Base-by-base conservation (phyloP, 768 basidiomycete species). In the Agrocybe praecox region DNA sequence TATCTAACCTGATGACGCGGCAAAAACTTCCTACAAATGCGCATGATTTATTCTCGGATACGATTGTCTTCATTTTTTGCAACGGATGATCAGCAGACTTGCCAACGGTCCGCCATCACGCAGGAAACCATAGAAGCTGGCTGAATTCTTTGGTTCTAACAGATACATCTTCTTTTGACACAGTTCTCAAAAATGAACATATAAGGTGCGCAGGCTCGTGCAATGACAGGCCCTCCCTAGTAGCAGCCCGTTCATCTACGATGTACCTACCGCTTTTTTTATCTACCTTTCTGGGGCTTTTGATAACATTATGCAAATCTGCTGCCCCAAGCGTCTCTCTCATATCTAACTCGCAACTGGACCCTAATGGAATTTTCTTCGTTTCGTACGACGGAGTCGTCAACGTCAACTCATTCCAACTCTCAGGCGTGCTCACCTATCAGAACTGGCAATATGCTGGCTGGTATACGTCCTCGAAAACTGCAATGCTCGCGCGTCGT, bases 351-450 rank as follows among this genome's bases (percentile, higher is more conserved):
- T 72, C 69, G 12, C 62, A 69, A 23, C 70, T 79, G 14, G 79
- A 80, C 53, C 19, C 71, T 0, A 70, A 72, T 36, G 76, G 78
- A 10, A 67, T 79, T 42, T 80, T 74, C 62, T 80, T 79, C 56
- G 63, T 79, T 45, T 78, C 77, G 1, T 80, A 71, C 52, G 79
- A 80, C 53, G 77, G 78, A 10, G 72, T 80, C 40, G 76, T 80
- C 42, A 79, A 79, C 55, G 74, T 78, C 60, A 74, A 80, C 65
- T 76, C 76, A 5, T 80, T 80, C 69, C 78, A 79, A 49, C 67
- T 76, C 12, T 76, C 75, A 14, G 76, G 65, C 6, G 74, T 79
- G 1, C 62, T 79, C 23, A 75, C 79, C 4, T 71, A 72, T 57
- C 63, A 66, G 18, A 70, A 66, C 56, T 79, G 66, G 52, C 79